These are phyloP conservation scores for Debaryomyces sp. DNA, from an alignment of 1,139 yeast genomes.

Conservation along the genomic window DNA sequence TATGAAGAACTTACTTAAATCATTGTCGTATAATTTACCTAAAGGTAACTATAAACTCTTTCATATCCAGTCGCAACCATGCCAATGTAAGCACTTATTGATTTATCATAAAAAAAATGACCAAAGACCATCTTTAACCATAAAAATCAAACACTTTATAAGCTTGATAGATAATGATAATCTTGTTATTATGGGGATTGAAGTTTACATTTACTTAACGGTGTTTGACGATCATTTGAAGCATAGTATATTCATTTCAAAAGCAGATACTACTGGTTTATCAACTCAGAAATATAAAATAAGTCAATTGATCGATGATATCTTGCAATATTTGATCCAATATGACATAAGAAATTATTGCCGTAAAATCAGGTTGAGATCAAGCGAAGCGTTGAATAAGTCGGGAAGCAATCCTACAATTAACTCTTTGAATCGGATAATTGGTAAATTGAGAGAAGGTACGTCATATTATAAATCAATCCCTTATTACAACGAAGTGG, in stretches of 20 bases:
- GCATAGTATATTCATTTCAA: slow-evolving; percentile 74
- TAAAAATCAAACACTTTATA: slow-evolving; percentile 68
- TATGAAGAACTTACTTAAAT: slow-evolving; percentile 4
- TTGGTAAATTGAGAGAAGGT: slow-evolving; percentile 14
- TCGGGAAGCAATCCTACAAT: slow-evolving; percentile 10
- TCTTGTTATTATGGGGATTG: slow-evolving; percentile 63
- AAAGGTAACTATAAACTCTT: slow-evolving; percentile 22
- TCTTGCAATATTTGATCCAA: slow-evolving; percentile 45
- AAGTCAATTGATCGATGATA: slow-evolving; percentile 39
- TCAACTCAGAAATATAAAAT: slow-evolving; percentile 34
- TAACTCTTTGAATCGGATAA: slow-evolving; percentile 9
- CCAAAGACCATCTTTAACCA: slow-evolving; percentile 33
- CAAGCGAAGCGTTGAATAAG: slow-evolving; percentile 5
- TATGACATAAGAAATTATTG: slow-evolving; percentile 43
- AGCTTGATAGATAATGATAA: slow-evolving; percentile 47
- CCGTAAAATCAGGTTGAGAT: slow-evolving; percentile 14
- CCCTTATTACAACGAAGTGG: slow-evolving; percentile 17
- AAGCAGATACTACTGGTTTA: slow-evolving; percentile 89
- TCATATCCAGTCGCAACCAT: slow-evolving; percentile 46
- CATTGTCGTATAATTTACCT: slow-evolving; percentile 17
- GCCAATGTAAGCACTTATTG: slow-evolving; percentile 32
- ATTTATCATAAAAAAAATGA: slow-evolving; percentile 25
- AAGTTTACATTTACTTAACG: slow-evolving; percentile 62
- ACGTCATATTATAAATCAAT: slow-evolving; percentile 17
- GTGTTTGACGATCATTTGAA: slow-evolving; percentile 32